Evolutionary conservation across 2,329 filamentous ascomycete genomes (phyloP), one percentile per base, ranked within the genome.

Genomic region (Fusarium ambrosium): DNA sequence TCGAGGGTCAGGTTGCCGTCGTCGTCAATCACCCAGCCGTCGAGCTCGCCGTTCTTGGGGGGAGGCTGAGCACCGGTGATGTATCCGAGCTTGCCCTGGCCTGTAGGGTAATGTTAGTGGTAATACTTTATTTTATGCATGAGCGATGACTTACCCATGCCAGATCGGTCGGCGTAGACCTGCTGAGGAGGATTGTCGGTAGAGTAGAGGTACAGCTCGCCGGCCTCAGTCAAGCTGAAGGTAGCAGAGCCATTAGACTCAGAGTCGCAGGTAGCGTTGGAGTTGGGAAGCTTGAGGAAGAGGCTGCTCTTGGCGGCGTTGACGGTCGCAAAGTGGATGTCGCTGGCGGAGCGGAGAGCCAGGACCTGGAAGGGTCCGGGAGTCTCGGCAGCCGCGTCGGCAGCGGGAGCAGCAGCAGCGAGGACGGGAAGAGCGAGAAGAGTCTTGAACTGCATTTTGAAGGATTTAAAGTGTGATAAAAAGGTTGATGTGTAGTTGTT

Each of bases 141-240:
- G 22, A 22, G 22, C 22, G 22, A 22, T 22, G 4, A 22, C 27
- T 48, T 86, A 86, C 88, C 89, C 88, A 90, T 90, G 77, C 88
- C 89, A 29, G 88, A 90, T 51, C 87, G 87, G 80, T 92, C 89
- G 39, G 86, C 87, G 71, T 79, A 91, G 65, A 89, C 68, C 75
- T 87, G 81, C 83, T 91, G 90, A 16, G 68, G 64, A 16, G 82
- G 80, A 39, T 79, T 82, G 6, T 81, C 83, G 20, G 77, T 75
- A 37, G 84, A 74, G 72, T 85, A 90, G 24, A 92, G 84, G 78
- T 80, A 86, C 18, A 90, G 82, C 34, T 82, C 82, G 48, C 83
- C 82, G 45, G 88, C 82, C 24, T 84, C 62, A 53, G 39, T 65
- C 74, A 77, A n/a, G 32, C 82, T 82, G 81, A 92, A 90, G 34